Evolutionary conservation across 1,284 basidiomycete genomes (phyloP), one percentile per base, ranked within the genome.

Genomic region (Sphagnurus paluster): DNA sequence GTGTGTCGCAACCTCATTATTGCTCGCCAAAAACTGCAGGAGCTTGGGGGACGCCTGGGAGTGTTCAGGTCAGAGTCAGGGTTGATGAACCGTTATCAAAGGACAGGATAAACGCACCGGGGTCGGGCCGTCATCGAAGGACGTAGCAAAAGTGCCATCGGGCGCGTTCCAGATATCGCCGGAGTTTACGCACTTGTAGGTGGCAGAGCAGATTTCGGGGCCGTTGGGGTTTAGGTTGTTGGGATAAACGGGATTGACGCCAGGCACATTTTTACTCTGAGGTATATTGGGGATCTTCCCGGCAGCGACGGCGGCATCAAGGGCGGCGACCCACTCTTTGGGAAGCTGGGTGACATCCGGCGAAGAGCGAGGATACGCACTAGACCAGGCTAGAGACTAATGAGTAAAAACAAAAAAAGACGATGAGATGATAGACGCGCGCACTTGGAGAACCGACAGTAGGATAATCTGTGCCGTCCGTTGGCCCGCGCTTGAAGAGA

Each of bases 81-180:
- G n/a, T n/a, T n/a, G 17, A 9, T 38, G 16, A 14, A 30, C 39
- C 21, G 16, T 10, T 11, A 5, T 26, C 13, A 21, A 41, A 42
- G 11, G 36, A 37, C 11, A 26, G 34, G 26, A 2, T 13, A 38
- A 41, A 64, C 75, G 55, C 54, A 86, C 82, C 1, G 71, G 66
- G 23, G 75, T 71, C 0, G 91, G 91, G 4, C 91, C 91, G 62
- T 93, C 91, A 60, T 93, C 91, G 60, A 91, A 90, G 43, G 80
- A 73, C 39, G 78, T 70, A 2, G 68, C 84, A 52, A 88, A 67
- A 23, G 70, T 61, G 20, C 80, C 80, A 28, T 72, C 58, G 1
- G 87, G 88, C 2, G 80, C 84, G 54, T 90, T 79, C 84, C 84
- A 90, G 41, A 88, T 59, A 55, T 88, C 83, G 13, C 66, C 79